Conservation (phyloP, 2,329 filamentous ascomycete species). For the Microdochium trichocladiopsis region DNA sequence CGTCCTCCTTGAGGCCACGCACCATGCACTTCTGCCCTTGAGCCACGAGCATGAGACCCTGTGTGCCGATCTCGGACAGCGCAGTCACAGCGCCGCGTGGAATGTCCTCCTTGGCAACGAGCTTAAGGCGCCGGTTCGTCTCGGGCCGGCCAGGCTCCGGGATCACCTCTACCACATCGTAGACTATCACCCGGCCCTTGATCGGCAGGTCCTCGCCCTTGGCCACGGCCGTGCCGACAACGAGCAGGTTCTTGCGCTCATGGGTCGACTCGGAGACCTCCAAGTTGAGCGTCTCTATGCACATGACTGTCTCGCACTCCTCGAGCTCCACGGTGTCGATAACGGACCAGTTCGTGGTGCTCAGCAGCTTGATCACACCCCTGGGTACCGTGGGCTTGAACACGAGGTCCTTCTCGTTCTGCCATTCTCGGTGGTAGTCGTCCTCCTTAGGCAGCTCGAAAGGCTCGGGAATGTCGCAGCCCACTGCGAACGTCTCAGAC, state of each 20-base stretch:
- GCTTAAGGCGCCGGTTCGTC: conserved; percentile 77
- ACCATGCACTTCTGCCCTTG: conserved; percentile 99
- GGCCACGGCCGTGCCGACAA: conserved; percentile 78
- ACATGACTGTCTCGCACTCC: conserved; percentile 68
- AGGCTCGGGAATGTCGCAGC: conserved; percentile 57
- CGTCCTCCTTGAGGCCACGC: conserved; percentile 89
- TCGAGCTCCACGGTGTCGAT: conserved; percentile 73
- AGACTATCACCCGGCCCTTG: conserved; percentile 79
- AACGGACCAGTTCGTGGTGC: conserved; percentile 67
- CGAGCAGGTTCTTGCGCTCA: conserved; percentile 74
- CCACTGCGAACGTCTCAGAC: conserved; percentile 69
- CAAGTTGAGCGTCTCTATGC: conserved; percentile 74
- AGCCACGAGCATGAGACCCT: conserved; percentile 81
- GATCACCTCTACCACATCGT: conserved; percentile 86
- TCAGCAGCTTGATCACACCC: conserved; percentile 71
- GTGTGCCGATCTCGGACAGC: conserved; percentile 74
- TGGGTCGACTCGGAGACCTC: conserved; percentile 90
- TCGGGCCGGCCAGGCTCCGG: conserved; percentile 81
- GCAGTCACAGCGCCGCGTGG: conserved; percentile 87
- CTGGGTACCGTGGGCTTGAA: conserved; percentile 64
- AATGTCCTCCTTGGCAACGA: conserved; percentile 84
- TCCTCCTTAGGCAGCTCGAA: conserved; percentile 86
- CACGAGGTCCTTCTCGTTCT: conserved; percentile 57
- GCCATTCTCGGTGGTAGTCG: conserved; percentile 75
- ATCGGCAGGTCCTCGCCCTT: conserved; percentile 87